Conservation (phyloP, 2,329 filamentous ascomycete species). For the Claviceps africana region DNA sequence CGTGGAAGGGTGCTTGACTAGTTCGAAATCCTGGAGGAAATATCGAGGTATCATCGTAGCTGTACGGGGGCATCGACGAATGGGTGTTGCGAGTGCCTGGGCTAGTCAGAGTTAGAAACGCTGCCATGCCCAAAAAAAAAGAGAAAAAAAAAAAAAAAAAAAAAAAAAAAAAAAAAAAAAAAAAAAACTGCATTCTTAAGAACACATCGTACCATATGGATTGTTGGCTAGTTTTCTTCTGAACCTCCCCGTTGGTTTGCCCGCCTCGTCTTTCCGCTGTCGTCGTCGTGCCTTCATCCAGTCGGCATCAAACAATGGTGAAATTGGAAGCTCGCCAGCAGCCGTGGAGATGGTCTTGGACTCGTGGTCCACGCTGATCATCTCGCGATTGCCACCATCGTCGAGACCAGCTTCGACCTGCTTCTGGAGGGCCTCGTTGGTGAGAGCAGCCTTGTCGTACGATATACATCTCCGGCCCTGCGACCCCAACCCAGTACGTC, state of each 20-base stretch:
- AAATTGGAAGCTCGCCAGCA: slow-evolving; percentile 34
- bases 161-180: too few relatives aligned
- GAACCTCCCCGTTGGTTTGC: slow-evolving; percentile 28
- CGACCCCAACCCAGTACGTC: slow-evolving; percentile 3
- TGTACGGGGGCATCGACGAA: slow-evolving; percentile 43
- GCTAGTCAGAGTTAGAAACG: slow-evolving; percentile 29
- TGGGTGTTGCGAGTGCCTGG: slow-evolving; percentile 43
- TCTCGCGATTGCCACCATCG: slow-evolving; percentile 14
- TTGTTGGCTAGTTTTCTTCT: slow-evolving; percentile 47
- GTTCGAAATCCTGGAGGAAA: slow-evolving; percentile 49
- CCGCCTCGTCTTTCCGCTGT: slow-evolving; percentile 25
- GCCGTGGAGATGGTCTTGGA: slow-evolving; percentile 31
- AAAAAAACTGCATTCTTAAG: too few relatives aligned
- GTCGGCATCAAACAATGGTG: slow-evolving; percentile 37
- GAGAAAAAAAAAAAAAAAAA: too few relatives aligned
- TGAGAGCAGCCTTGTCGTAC: slow-evolving; percentile 17
- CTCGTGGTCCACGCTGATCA: slow-evolving; percentile 22
- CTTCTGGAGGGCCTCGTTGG: slow-evolving; percentile 15
- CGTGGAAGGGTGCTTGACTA: slow-evolving; percentile 41
- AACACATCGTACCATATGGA: slow-evolving; percentile 41
- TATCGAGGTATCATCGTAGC: slow-evolving; percentile 36
- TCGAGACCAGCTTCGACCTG: slow-evolving; percentile 20
- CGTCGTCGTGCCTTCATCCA: slow-evolving; percentile 32
- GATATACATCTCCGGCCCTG: slow-evolving; percentile 18
- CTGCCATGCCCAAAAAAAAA: too few relatives aligned